A percentile compares a stretch with the other conserved stretches of the same genome.
phyloP scores from a whole-genome alignment of 2,329 filamentous ascomycete genomes.

The Sporothrix globosa region DNA sequence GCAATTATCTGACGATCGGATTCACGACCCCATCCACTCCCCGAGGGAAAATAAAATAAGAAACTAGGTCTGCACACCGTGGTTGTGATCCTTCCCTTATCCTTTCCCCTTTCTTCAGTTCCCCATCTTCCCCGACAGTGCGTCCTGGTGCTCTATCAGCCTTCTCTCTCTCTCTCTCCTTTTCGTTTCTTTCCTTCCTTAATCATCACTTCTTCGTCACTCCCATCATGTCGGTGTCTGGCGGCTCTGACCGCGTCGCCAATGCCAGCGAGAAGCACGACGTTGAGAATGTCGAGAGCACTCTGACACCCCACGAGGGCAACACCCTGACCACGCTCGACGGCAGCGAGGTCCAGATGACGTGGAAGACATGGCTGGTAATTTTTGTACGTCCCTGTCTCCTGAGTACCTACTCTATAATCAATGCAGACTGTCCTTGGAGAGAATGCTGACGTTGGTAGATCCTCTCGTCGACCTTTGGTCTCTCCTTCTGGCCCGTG shows the following conservation, averaged over 20 bases:
- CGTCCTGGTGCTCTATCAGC: not conserved
- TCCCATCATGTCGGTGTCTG: slow-evolving; percentile 3
- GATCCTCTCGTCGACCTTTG: slow-evolving; percentile 29
- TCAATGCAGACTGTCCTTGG: too few relatives aligned
- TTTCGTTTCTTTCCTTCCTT: not conserved
- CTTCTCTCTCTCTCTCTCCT: not conserved
- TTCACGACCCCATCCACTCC: not conserved
- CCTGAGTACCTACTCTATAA: not conserved
- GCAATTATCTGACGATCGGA: not conserved
- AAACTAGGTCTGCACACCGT: not conserved
- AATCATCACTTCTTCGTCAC: not conserved
- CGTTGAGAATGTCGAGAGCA: slow-evolving; percentile 22
- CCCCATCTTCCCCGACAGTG: not conserved
- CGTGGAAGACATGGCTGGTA: slow-evolving; percentile 17
- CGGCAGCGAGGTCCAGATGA: slow-evolving; percentile 25
- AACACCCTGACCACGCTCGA: slow-evolving; percentile 20
- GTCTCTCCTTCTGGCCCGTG: slow-evolving; percentile 28
- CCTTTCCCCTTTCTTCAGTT: not conserved
- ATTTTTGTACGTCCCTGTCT: not conserved
- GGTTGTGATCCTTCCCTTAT: not conserved
- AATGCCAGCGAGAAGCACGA: slow-evolving; percentile 20
- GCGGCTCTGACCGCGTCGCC: slow-evolving; percentile 17
- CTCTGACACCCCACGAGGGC: not conserved
- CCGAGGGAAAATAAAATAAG: slow-evolving; percentile 1
- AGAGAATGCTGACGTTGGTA: not conserved